Conservation (phyloP, 2,329 filamentous ascomycete species). For the Cladosporium sp. region DNA sequence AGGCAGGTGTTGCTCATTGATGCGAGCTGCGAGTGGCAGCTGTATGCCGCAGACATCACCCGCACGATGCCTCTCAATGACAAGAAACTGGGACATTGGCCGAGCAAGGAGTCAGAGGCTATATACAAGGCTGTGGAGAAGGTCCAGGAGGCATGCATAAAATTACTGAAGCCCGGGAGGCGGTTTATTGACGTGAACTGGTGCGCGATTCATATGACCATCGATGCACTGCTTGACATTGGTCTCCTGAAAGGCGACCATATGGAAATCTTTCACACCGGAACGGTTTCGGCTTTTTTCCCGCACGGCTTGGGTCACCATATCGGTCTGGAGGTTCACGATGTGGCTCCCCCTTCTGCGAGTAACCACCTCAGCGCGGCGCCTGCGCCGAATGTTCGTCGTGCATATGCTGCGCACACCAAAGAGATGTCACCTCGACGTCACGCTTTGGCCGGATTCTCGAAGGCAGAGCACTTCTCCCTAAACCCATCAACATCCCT, state of each 20-base stretch:
- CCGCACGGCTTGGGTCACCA: constrained; percentile 49
- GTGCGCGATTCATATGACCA: constrained; percentile 72
- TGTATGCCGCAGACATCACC: constrained; percentile 87
- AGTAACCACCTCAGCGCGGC: not conserved
- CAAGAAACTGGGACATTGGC: constrained; percentile 53
- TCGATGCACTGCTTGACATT: constrained; percentile 69
- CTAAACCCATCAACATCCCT: not conserved
- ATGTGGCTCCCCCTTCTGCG: constrained; percentile 34
- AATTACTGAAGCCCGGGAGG: constrained; percentile 66
- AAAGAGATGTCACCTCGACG: not conserved
- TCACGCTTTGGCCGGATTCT: not conserved
- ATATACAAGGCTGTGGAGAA: constrained; percentile 75
- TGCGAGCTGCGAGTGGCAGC: constrained; percentile 77
- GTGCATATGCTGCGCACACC: not conserved
- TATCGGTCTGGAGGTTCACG: constrained; percentile 48
- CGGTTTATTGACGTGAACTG: constrained; percentile 75
- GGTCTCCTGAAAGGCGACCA: constrained; percentile 66
- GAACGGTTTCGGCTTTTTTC: constrained; percentile 43
- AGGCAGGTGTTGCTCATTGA: constrained; percentile 77
- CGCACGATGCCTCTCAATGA: constrained; percentile 71
- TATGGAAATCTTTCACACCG: constrained; percentile 38
- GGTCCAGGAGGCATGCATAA: constrained; percentile 79
- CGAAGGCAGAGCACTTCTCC: not conserved
- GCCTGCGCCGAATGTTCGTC: not conserved
- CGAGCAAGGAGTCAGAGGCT: constrained; percentile 59